Evolutionary conservation across 495 filamentous ascomycete species (phyloP).

Genomic region (Geopyxis carbonaria): DNA sequence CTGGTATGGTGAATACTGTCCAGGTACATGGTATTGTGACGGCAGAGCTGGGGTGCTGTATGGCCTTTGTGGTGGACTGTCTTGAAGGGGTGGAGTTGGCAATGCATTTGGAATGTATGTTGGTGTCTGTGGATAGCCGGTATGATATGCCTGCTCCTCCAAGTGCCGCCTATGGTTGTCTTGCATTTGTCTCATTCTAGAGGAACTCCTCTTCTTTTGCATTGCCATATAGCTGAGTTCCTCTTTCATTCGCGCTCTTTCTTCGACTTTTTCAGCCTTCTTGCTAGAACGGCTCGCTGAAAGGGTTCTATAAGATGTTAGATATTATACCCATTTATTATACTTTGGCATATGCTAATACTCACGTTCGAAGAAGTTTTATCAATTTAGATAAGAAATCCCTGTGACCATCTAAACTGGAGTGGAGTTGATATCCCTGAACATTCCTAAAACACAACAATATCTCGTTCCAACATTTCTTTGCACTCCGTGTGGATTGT

Average conservation of each 20-base stretch:
- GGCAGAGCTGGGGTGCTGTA: constrained; percentile 3
- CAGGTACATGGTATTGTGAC: not conserved
- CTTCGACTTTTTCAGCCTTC: constrained; percentile 4
- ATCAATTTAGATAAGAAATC: constrained; percentile 34
- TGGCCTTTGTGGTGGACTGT: constrained; percentile 16
- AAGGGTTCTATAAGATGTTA: too few relatives aligned
- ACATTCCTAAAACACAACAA: constrained; percentile 34
- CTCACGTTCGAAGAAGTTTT: constrained; percentile 34
- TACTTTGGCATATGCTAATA: too few relatives aligned
- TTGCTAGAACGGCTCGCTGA: too few relatives aligned
- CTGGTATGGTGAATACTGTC: constrained; percentile 20
- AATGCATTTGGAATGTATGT: constrained; percentile 1
- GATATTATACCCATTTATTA: too few relatives aligned
- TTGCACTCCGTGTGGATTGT: constrained; percentile 2
- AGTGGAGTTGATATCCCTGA: constrained; percentile 32
- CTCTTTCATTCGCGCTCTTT: constrained; percentile 27
- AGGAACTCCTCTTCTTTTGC: constrained; percentile 28
- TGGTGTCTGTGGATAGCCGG: constrained; percentile 12
- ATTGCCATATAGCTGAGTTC: constrained; percentile 27
- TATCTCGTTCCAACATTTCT: constrained; percentile 34
- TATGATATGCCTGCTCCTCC: constrained; percentile 19
- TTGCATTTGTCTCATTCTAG: constrained; percentile 27
- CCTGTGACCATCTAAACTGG: constrained; percentile 39
- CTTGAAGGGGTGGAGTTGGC: constrained; percentile 17
- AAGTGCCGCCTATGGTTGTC: constrained; percentile 9